phyloP scores from a whole-genome alignment of 2,329 filamentous ascomycete species.

The Cercospora sp. region DNA sequence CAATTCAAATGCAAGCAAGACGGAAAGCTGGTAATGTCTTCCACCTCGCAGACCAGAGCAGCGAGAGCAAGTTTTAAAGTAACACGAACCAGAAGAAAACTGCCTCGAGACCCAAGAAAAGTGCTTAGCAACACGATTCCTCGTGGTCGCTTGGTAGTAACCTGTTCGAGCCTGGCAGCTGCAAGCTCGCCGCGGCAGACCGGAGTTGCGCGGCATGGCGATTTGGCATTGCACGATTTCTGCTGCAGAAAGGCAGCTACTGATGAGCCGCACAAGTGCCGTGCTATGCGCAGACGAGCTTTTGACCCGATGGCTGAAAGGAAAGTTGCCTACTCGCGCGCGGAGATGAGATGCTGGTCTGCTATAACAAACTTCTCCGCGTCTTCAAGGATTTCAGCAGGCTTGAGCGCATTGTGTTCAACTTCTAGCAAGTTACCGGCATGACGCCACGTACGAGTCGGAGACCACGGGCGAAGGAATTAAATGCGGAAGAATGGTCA shows the following conservation, averaged over 20 bases:
- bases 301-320: not conserved
- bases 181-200: not conserved
- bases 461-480: not conserved
- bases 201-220: not conserved
- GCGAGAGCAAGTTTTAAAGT: conserved; percentile 7
- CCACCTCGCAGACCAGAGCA: not conserved
- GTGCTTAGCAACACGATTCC: conserved; percentile 1
- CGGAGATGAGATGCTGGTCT: not conserved
- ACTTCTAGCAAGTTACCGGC: not conserved
- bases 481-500: not conserved
- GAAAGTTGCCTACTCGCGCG: not conserved
- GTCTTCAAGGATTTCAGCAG: not conserved
- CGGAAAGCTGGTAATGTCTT: not conserved
- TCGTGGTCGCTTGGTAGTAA: not conserved
- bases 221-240: not conserved
- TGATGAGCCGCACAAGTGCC: not conserved
- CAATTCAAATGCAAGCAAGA: not conserved
- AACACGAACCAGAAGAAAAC: not conserved
- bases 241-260: not conserved
- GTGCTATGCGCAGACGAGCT: not conserved
- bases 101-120: not conserved
- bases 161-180: not conserved
- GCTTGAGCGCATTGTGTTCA: not conserved
- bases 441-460: conserved; percentile 7
- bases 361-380: not conserved